Evolutionary conservation across 2,329 filamentous ascomycete genomes (phyloP).

Genomic region (Verticillium isaacii): DNA sequence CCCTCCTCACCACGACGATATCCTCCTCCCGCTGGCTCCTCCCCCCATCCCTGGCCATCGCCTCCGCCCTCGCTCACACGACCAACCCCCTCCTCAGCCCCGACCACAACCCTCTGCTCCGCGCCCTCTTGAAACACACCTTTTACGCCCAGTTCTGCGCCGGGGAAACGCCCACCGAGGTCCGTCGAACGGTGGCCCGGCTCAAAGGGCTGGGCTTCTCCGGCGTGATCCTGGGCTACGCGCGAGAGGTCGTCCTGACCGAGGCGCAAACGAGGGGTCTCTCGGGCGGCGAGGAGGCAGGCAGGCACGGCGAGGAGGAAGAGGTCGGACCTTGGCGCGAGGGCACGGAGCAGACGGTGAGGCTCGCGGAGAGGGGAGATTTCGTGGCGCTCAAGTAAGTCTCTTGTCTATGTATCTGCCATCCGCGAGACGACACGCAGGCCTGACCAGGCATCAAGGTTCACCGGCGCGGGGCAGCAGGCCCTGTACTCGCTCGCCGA

Average conservation of each 20-base stretch:
- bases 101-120: conserved; percentile 69
- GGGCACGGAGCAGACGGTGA: conserved; percentile 70
- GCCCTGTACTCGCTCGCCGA: conserved; percentile 63
- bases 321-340: conserved; percentile 69
- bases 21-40: conserved; percentile 69
- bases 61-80: conserved; percentile 66
- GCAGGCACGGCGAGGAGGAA: conserved; percentile 40
- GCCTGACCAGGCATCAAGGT: conserved; percentile 32
- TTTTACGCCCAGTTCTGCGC: conserved; percentile 93
- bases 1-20: conserved; percentile 62
- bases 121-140: conserved; percentile 68
- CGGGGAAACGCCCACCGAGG: conserved; percentile 67
- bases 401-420: background rate
- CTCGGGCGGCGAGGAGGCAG: conserved; percentile 37
- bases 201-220: conserved; percentile 73
- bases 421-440: background rate
- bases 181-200: conserved; percentile 56
- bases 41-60: conserved; percentile 61
- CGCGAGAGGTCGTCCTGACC: conserved; percentile 70
- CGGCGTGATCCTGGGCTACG: conserved; percentile 82
- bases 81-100: conserved; percentile 63
- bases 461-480: conserved; percentile 76
- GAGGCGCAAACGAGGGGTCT: conserved; percentile 45
- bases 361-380: conserved; percentile 60
- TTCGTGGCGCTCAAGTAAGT: conserved; percentile 61